Conservation (phyloP, 1,284 basidiomycete species). For the Apiotrichum mycotoxinovorans region DNA sequence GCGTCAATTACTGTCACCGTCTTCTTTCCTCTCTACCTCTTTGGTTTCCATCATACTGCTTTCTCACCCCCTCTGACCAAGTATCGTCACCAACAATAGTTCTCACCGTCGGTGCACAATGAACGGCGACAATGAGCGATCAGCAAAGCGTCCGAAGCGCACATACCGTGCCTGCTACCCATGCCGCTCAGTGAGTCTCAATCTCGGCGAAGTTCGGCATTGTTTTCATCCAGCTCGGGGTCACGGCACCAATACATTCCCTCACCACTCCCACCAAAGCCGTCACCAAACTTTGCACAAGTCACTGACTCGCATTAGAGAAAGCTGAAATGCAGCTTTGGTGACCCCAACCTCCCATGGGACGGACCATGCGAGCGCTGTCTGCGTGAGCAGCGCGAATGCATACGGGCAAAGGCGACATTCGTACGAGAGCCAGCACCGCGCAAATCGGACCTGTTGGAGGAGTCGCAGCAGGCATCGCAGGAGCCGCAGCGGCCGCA, state of each 20-base stretch:
- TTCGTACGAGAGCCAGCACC: constrained; percentile 1
- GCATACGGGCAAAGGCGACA: constrained; percentile 10
- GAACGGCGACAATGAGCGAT: not conserved
- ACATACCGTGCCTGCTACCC: constrained; percentile 18
- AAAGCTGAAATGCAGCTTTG: constrained; percentile 20
- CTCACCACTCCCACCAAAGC: no score
- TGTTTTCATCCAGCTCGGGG: no score
- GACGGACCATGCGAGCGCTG: constrained; percentile 18
- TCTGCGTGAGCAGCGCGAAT: constrained; percentile 15
- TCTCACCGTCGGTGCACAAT: no score
- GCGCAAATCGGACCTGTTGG: not conserved
- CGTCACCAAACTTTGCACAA: no score
- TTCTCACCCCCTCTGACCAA: not conserved
- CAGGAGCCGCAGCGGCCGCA: no score
- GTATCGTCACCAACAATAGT: not conserved
- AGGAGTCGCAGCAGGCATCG: no score
- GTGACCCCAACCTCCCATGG: constrained; percentile 18
- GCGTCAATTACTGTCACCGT: no score
- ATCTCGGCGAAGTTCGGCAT: no score
- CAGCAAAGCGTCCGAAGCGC: constrained; percentile 11
- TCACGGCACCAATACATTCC: no score
- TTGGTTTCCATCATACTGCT: not conserved
- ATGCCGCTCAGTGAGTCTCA: constrained; percentile 5
- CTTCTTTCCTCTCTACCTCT: no score
- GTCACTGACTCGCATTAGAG: constrained; percentile 7